Base-by-base conservation (phyloP, 2,329 filamentous ascomycete genomes). In the Penicillium corylophilum region DNA sequence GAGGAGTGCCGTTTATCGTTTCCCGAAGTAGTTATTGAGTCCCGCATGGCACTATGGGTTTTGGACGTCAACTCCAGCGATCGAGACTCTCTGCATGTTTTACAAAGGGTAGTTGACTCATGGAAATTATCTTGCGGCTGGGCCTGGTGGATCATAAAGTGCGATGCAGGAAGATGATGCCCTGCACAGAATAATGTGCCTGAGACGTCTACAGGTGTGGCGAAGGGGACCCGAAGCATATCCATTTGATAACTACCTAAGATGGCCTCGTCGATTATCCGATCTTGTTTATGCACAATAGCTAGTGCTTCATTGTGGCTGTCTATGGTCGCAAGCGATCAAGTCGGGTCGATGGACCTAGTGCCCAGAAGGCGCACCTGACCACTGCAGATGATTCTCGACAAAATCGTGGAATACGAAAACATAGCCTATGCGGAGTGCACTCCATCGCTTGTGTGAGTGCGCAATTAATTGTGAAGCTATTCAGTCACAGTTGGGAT, bases 11-110 rank as follows among this genome's bases (percentile, higher is more conserved):
- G 66, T 57, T 55, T 66, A 64, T 63, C 42, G 53, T 66, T 70
- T 62, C 66, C 67, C 57, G 60, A 68, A 65, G 23, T 39, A 58
- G 67, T 60, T 67, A 68, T 64, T 43, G 22, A 55, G 57, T 70
- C 67, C 67, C 61, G 57, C 35, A 20, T 33, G 42, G 45, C 33
- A 20, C 16, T 7, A 20, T 38, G 5, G 16, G 23, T 38, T 49
- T 7, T 51, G 31, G 44, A 43, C 50, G 49, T 51, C 47, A 50
- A 46, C 22, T 20, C 50, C 41, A 45, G 44, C 13, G 42, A 39
- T 46, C 24, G 5, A 38, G 29, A 24, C 15, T 48, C 31, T 8
- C 41, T 41, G 23, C 15, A 18, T 33, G 22, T 44, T 24, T 28
- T 47, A 42, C 31, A 20, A 23, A 10, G 46, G 45, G 33, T 31